A percentile compares a stretch with the other conserved stretches of the same genome.
Evolutionary conservation across 495 filamentous ascomycete genomes (phyloP).

Genomic region (Penicillium arizonense): DNA sequence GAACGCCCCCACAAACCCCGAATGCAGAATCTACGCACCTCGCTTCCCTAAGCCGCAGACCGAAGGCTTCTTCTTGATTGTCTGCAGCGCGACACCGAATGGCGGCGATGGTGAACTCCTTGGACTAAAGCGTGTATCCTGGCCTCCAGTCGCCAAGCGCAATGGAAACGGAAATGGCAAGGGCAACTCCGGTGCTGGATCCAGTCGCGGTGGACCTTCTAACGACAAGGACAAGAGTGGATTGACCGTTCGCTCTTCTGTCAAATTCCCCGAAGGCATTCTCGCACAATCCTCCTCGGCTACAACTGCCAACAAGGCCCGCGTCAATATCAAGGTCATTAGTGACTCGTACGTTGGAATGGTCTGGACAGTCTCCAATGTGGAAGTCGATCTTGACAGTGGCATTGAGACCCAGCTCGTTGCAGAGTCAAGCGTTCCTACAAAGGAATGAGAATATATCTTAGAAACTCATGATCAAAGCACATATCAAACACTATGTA

Average conservation of each 20-base stretch:
- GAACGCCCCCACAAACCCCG: slow-evolving; percentile 60
- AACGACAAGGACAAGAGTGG: slow-evolving; percentile 13
- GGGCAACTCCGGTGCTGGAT: slow-evolving; percentile 10
- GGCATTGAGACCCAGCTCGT: slow-evolving; percentile 20
- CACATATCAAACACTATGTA: neutral
- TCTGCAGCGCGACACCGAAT: slow-evolving; percentile 51
- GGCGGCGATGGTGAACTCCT: slow-evolving; percentile 68
- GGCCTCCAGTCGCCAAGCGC: slow-evolving; percentile 48
- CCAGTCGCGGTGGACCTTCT: slow-evolving; percentile 25
- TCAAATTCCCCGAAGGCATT: slow-evolving; percentile 60
- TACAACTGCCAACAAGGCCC: slow-evolving; percentile 16
- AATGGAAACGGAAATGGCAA: slow-evolving; percentile 21
- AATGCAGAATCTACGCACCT: slow-evolving; percentile 77
- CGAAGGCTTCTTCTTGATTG: slow-evolving; percentile 87
- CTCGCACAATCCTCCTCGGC: slow-evolving; percentile 18
- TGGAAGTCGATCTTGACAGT: slow-evolving; percentile 23
- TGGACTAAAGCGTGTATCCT: slow-evolving; percentile 80
- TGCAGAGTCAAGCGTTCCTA: slow-evolving; percentile 20
- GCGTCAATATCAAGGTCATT: slow-evolving; percentile 68
- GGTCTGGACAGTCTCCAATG: slow-evolving; percentile 53
- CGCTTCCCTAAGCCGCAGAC: slow-evolving; percentile 92
- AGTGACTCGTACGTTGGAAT: slow-evolving; percentile 88
- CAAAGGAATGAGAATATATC: slow-evolving; percentile 14
- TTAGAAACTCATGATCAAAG: neutral
- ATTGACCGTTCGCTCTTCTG: slow-evolving; percentile 33